These are phyloP conservation scores for Chalaropsis ovoidea DNA, from an alignment of 2,329 filamentous ascomycete species.

Conservation along the genomic window DNA sequence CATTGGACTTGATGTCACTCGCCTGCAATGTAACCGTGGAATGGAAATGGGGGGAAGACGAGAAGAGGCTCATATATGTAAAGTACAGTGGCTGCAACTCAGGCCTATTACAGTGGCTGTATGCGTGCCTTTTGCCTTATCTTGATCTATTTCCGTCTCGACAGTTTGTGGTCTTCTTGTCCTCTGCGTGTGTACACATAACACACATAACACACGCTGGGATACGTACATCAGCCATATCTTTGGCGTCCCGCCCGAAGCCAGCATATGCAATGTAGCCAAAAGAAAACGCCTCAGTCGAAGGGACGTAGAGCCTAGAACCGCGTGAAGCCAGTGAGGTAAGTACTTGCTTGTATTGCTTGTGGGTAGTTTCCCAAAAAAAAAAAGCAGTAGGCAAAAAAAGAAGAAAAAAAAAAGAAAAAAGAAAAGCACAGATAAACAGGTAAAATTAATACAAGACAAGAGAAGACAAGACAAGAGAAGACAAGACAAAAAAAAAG, in stretches of 20 bases:
- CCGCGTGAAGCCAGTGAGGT: background rate
- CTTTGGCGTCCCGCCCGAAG: background rate
- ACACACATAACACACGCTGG: no score
- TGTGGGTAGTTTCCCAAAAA: no score
- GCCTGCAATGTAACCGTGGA: background rate
- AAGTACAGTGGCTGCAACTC: background rate
- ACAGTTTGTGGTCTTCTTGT: no score
- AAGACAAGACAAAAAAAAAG: background rate
- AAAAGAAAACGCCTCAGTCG: background rate
- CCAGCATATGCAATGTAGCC: constrained; percentile 3
- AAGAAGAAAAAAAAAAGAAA: background rate
- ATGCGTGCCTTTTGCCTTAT: background rate
- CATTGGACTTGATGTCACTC: background rate
- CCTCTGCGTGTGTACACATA: no score
- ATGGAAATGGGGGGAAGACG: background rate
- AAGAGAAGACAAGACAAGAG: no score
- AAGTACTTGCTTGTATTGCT: background rate
- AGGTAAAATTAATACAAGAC: background rate
- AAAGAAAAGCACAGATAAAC: no score
- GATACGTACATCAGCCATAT: background rate
- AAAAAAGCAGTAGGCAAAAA: background rate
- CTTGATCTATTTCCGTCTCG: background rate
- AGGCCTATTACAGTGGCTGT: background rate
- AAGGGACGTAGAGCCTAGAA: background rate
- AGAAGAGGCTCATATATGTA: background rate